Evolutionary conservation across 2,329 filamentous ascomycete genomes (phyloP), one percentile per base, ranked within the genome.

Genomic region (Apiospora marii): DNA sequence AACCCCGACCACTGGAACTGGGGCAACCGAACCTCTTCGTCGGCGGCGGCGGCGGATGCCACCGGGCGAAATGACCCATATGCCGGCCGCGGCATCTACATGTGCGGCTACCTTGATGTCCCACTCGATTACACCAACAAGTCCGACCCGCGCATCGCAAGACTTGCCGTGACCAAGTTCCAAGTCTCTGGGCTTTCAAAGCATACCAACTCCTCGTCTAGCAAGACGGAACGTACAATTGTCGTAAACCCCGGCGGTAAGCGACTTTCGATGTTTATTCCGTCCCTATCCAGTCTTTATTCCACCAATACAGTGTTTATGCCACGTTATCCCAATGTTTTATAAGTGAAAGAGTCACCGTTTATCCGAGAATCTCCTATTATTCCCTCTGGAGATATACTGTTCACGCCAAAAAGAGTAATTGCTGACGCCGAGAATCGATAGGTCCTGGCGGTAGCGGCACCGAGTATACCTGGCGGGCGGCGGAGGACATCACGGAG

Each of bases 161-260:
- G 86, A 5, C 82, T 87, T 4, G 85, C 86, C n/a, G 81, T 88
- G 49, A 86, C 84, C 46, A 87, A 86, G 74, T 85, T 82, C 72
- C 86, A 87, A 68, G 85, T 86, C 13, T 85, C 85, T 0, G 86
- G 86, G 6, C 81, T 87, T 19, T 79, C 37, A 10, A 80, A 75
- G 1, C 16, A 53, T 70, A 73, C 68, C 13, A 64, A 27, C 67
- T 68, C 74, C 46, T 71, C 77, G 4, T 82, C 82, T 10, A 74
- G 70, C 71, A 86, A 85, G 75, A 87, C 67, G 58, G 77, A 83
- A 68, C 81, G 86, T 24, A 88, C 87, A 1, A 82, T 88, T 49
- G 82, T 88, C 27, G 79, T 88, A 44, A 83, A 88, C 71, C 87
- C 87, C 3, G 87, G 87, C 61, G 86, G 27, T 30, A 30, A 30